Base-by-base conservation (phyloP, 768 basidiomycete genomes). In the Termitomyces bulborhizus region DNA sequence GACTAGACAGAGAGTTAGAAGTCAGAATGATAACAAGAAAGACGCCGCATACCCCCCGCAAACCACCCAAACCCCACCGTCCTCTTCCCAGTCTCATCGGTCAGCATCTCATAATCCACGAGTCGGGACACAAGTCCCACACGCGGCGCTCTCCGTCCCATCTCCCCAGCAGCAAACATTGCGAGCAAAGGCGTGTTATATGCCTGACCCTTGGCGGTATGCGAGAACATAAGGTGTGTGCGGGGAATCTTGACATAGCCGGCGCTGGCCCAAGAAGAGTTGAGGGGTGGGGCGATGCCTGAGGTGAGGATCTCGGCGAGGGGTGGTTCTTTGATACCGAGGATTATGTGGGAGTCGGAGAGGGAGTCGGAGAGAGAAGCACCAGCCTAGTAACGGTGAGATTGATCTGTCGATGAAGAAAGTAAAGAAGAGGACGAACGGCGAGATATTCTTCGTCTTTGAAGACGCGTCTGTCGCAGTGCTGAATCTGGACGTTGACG, bases 11-110 rank as follows among this genome's bases (percentile, higher is more conserved):
- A 12, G 39, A 59, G 8, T 39, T 44, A n/a, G 15, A 21, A 6
- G 15, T 12, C 36, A 16, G 36, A 15, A 16, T 16, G 9, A 16
- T 16, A 5, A 21, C 15, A 16, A 37, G 36, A 16, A 21, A 37
- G 11, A 37, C 15, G 36, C 5, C 36, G 62, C 81, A 49, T 56
- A 91, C 90, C 88, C 69, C 94, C 94, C 0, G 94, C 94, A 62
- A 87, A 92, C 85, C 86, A 93, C 1, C 93, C 94, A 71, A 97
- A 96, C 0, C 86, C 93, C 16, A 94, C 90, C 0, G 87, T 88
- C 21, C 94, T 75, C 66, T 88, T 88, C 3, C 86, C 88, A 26
- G 73, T 60, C 2, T 66, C 67, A 37, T 76, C 79, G 2, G 82
- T 87, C 26, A 97, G 70, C 3, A 94, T 79, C 64, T 97, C 94